Percentiles rank a stretch among this genome's conserved stretches.
Conservation (phyloP, 2,329 filamentous ascomycete genomes). For the Talaromyces sp. region DNA sequence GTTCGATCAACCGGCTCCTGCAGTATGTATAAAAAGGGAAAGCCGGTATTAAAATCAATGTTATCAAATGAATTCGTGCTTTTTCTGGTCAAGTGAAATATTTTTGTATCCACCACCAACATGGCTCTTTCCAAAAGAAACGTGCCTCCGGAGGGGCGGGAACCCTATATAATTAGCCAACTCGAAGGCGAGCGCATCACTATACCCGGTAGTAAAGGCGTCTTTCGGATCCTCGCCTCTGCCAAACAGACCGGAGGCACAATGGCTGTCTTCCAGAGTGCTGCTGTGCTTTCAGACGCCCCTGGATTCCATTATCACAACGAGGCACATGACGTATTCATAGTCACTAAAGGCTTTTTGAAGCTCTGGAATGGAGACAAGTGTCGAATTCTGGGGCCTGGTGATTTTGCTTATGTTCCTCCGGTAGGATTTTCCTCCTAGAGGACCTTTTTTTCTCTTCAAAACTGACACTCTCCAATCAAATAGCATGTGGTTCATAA, state of each 20-base stretch:
- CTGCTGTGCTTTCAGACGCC: constrained; percentile 32
- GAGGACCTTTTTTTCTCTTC: no score
- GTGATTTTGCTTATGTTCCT: constrained; percentile 56
- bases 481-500: constrained; percentile 47
- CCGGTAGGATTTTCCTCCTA: no score
- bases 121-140: constrained; percentile 23
- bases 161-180: constrained; percentile 45
- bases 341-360: constrained; percentile 52
- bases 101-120: not conserved
- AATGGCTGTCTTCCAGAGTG: constrained; percentile 50
- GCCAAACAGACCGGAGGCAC: constrained; percentile 49
- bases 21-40: not conserved
- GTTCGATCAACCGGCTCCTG: not conserved
- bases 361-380: constrained; percentile 58
- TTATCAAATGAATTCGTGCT: not conserved
- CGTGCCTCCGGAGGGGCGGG: constrained; percentile 34
- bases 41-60: no score
- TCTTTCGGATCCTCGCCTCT: constrained; percentile 49
- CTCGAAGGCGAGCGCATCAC: constrained; percentile 50
- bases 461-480: constrained; percentile 24
- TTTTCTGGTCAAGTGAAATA: not conserved
- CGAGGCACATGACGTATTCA: constrained; percentile 55
- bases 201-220: constrained; percentile 50
- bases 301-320: constrained; percentile 54
- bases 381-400: constrained; percentile 50